Base-by-base conservation (phyloP, 2,329 filamentous ascomycete genomes). In the Nemania serpens region DNA sequence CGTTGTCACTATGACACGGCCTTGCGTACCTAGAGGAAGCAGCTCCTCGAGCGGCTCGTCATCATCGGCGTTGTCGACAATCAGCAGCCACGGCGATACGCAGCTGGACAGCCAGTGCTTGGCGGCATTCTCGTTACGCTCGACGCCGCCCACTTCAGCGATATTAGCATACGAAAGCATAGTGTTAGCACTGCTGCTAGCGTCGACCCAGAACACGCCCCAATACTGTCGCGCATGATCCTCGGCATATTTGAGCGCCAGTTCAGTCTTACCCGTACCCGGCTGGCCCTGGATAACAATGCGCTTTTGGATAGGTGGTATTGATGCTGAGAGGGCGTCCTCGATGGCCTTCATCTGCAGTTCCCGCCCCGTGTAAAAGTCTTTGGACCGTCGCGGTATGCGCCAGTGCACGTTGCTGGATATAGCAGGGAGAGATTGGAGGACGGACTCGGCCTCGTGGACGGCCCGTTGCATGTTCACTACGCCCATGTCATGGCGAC, bases 191-290 rank as follows among this genome's bases (percentile, higher is more conserved):
- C 20, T 25, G 43, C 20, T 25, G 22, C 49, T 52, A 18, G 13
- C 49, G 37, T 52, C 49, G 17, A 52, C 22, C 13, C 15, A 52
- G n/a, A 52, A 52, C 15, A 52, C 49, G 22, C 49, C 49, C 49
- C 49, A 52, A 15, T 42, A 52, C 15, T 42, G 15, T 33, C n/a
- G 49, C 15, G 10, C 15, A 29, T 52, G 17, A 2, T 42, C 37
- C 10, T 42, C 36, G 37, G 49, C 49, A 20, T 42, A 52, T 33
- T 52, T 52, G 3, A 52, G 15, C 15, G 49, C 49, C 20, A 52
- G 3, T 39, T 52, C 49, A 18, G 49, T 52, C n/a, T 52, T 52
- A 33, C 49, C 49, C 15, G 49, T 17, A 17, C 49, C 49, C 15
- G 13, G 15, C 20, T 17, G 49, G 22, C 49, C 49, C 2, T 52